phyloP scores from a whole-genome alignment of 345 rosid species.

The Brassica nigra region DNA sequence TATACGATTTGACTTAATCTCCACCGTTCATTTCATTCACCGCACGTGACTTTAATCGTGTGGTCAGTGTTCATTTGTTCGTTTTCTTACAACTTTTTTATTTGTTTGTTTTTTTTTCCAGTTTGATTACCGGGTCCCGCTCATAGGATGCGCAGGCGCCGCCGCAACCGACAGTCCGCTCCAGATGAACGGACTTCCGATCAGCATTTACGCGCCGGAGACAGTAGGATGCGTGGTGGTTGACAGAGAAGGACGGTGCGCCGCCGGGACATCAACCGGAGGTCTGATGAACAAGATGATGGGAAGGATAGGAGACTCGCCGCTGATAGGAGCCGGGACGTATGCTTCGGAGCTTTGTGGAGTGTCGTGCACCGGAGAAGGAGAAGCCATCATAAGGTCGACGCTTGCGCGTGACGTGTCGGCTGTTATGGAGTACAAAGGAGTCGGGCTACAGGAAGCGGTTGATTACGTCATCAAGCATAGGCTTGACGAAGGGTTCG shows the following conservation, averaged over 20 bases:
- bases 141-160: conserved; percentile 58
- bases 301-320: conserved; percentile 96
- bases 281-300: conserved; percentile 89
- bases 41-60: background rate
- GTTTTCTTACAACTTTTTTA: background rate
- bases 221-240: conserved; percentile 96
- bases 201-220: conserved; percentile 86
- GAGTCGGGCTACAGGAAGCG: conserved; percentile 69
- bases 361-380: conserved; percentile 94
- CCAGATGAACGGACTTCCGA: conserved; percentile 90
- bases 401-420: conserved; percentile 92
- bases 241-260: conserved; percentile 78
- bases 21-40: conserved; percentile 21
- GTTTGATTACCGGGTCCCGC: conserved; percentile 85
- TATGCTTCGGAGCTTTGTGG: conserved; percentile 80
- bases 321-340: conserved; percentile 89
- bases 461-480: conserved; percentile 78
- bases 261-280: conserved; percentile 93
- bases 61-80: background rate
- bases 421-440: conserved; percentile 97
- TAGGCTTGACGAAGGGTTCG: conserved; percentile 80
- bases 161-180: conserved; percentile 60
- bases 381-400: conserved; percentile 88
- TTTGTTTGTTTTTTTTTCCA: conserved; percentile 24
- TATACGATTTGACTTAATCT: conserved; percentile 22